Base-by-base conservation (phyloP, 257 asterid genomes). In the Hygrophila difformis region DNA sequence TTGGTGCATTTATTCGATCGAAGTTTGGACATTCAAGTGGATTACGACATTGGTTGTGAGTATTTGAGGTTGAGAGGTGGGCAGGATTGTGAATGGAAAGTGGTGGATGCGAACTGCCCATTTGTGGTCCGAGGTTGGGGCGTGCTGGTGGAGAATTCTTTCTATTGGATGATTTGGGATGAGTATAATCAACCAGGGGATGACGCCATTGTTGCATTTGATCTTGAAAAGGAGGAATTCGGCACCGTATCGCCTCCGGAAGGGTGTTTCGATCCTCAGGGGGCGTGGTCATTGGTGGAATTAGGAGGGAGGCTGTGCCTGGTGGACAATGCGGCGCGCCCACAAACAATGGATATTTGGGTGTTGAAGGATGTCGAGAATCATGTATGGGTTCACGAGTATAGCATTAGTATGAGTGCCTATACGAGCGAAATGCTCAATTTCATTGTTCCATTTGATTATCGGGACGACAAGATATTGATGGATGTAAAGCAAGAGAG, bases 151-250 rank as follows among this genome's bases (percentile, higher is more conserved):
- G 68, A 59, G 22, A 64, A 65, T 41, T 70, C 57, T 39, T 77
- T 67, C 35, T 70, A 70, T 68, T 78, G 79, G 82, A 77, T 73
- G 81, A 66, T 73, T 49, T 74, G 83, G 80, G 79, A 74, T 22
- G 78, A 63, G 39, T 78, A 65, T 23, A 33, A 49, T 57, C 69
- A 62, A 20, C 58, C 58, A 0, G 79, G 53, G 8, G 74, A 67
- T 22, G 79, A 65, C 24, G 82, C 75, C 12, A 74, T 74, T 12
- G 60, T 77, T 20, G 62, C 69, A 0, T 77, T 77, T 47, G 82
- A 77, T 65, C 63, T 74, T 11, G 73, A 5, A 6, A 65, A 65
- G 13, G 73, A 65, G 49, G 83, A 71, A 44, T 78, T 71, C 33
- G 70, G 69, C 11, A 74, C 71, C 3, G 39, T 78, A 28, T 18